Evolutionary conservation across 2,329 filamentous ascomycete genomes (phyloP), one percentile per base, ranked within the genome.

Genomic region (Zymoseptoria pseudotritici): DNA sequence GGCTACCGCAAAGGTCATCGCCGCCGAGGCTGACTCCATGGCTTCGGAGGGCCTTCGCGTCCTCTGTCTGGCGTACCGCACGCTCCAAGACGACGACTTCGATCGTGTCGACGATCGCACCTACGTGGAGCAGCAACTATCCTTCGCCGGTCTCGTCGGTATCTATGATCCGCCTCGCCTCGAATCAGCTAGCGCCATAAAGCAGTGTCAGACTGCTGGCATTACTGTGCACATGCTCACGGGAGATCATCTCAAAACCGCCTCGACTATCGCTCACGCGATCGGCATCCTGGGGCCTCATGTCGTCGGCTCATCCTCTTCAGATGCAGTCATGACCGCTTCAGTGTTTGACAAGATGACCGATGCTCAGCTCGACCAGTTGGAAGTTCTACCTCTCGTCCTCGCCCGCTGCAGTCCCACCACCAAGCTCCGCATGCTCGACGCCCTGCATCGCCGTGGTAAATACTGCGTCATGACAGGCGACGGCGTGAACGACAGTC

Each of bases 181-280:
- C 4, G 71, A 72, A 55, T 70, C 70, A 22, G 68, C 68, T 22
- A 64, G 71, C 42, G 76, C 77, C 17, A 78, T 80, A 54, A 71
- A 71, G 24, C 72, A 76, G 58, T 79, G 77, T 42, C 76, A 78
- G 59, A 68, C 73, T 50, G 77, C 77, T 50, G 77, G 77, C n/a
- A 79, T 80, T 53, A 76, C 74, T 0, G 77, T 80, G 1, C 77
- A 79, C 63, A 80, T 80, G 78, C 71, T 79, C 26, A 80, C 78
- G 49, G 78, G 78, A 51, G 78, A 80, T 49, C 77, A 79, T 60
- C 72, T 75, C 26, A 76, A 75, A 57, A 79, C 78, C 6, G 78
- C 78, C 1, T 73, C 69, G 24, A 76, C 77, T 42, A 80, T 80
- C 58, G 78, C 78, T n/a, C 72, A 71, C 52, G 75, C 79, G 53